Evolutionary conservation across 768 basidiomycete species (phyloP).

Genomic region (Lactarius psammicola): DNA sequence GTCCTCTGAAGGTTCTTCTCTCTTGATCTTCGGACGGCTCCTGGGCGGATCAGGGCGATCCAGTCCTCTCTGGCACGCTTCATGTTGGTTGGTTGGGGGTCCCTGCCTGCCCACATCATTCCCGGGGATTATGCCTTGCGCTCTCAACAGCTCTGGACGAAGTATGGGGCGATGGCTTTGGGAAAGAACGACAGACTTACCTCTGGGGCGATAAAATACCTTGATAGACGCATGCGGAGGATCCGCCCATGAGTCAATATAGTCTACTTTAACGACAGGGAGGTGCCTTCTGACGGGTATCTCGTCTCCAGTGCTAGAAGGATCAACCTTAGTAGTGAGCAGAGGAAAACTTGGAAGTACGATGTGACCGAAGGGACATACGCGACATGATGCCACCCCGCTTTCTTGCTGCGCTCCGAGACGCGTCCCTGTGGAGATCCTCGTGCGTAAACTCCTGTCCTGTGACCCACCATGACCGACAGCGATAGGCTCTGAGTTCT

Average conservation of each 20-base stretch:
- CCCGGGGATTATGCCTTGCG: slow-evolving; percentile 14
- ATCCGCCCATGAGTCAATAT: neutral
- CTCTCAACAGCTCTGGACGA: slow-evolving; percentile 15
- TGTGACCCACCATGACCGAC: neutral
- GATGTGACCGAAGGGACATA: neutral
- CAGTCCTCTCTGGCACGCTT: slow-evolving; percentile 12
- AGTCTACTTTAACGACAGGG: neutral
- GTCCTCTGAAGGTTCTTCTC: neutral
- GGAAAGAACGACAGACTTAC: neutral
- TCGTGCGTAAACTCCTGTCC: no score
- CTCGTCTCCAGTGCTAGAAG: slow-evolving; percentile 18
- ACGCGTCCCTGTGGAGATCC: slow-evolving; percentile 10
- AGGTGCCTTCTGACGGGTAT: neutral
- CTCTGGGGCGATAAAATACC: slow-evolving; percentile 23
- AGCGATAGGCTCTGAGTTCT: slow-evolving; percentile 19
- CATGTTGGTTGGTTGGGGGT: neutral
- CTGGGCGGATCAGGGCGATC: slow-evolving; percentile 3
- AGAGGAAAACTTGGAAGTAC: no score
- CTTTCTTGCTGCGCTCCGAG: slow-evolving; percentile 25
- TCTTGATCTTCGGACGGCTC: neutral
- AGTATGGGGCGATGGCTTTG: neutral
- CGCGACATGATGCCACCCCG: slow-evolving; percentile 25
- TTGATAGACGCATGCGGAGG: slow-evolving; percentile 10
- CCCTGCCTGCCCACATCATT: neutral
- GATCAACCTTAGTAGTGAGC: no score